Conservation (phyloP, 1,139 yeast genomes). For the Zygoascus sp. region DNA sequence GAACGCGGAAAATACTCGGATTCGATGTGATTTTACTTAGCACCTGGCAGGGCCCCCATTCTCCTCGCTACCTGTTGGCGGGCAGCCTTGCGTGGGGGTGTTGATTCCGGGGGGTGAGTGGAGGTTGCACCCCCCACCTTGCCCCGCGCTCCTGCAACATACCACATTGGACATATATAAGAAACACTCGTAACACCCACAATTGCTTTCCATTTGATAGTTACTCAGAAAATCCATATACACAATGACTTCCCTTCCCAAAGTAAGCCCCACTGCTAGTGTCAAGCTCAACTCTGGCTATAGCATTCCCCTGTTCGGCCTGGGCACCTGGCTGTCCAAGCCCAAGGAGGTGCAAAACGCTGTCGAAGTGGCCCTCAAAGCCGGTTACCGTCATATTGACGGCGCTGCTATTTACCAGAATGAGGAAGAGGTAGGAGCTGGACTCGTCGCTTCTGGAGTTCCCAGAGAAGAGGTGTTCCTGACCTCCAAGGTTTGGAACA, state of each 20-base stretch:
- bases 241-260: slow-evolving; percentile 2
- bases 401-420: slow-evolving; percentile 59
- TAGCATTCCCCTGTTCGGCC: slow-evolving; percentile 46
- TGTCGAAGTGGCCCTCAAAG: slow-evolving; percentile 26
- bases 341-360: slow-evolving; percentile 35
- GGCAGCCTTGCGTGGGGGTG: too few species aligned
- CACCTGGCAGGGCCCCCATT: too few species aligned
- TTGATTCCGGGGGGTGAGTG: too few species aligned
- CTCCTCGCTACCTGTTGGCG: too few species aligned
- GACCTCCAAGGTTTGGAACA: slow-evolving; percentile 80
- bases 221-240: too few species aligned
- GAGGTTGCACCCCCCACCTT: too few species aligned
- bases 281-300: slow-evolving; percentile 35
- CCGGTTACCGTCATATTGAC: slow-evolving; percentile 62
- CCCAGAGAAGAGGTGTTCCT: slow-evolving; percentile 64
- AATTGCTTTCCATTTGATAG: not conserved
- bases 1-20: too few species aligned
- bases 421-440: slow-evolving; percentile 53
- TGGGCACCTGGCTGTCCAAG: slow-evolving; percentile 61
- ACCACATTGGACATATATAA: too few species aligned
- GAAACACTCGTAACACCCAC: too few species aligned
- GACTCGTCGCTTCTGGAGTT: slow-evolving; percentile 27
- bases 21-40: too few species aligned
- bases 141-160: too few species aligned
- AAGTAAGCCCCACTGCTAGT: slow-evolving; percentile 9